Base-by-base conservation (phyloP, 768 basidiomycete species). In the Leccinellum rugosiceps region DNA sequence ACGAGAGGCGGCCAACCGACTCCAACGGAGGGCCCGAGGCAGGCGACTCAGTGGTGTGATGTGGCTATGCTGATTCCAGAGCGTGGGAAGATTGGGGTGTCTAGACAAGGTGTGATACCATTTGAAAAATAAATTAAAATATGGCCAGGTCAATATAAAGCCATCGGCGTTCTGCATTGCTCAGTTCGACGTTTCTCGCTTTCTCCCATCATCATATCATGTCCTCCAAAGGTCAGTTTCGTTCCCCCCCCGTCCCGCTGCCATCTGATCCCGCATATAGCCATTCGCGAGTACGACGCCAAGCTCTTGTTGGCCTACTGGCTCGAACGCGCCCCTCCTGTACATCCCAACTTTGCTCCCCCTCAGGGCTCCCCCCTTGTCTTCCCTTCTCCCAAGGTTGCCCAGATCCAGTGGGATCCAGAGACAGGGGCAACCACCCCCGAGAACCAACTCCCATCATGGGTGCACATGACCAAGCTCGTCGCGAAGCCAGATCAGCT, bases 401-500 rank as follows among this genome's bases (percentile, higher is more conserved):
- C 94, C n/a, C 88, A 94, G 80, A 75, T 90, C 69, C 80, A 87
- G 11, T 94, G 91, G 88, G 92, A 94, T 74, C 74, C 88, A 3
- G 81, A 74, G 45, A 87, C 90, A 7, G 80, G 79, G 51, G 66
- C 80, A 3, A 77, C 85, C 74, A 84, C 84, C 1, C 75, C 83
- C 34, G 85, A 86, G 56, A 78, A 70, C 38, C 75, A 79, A 58
- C 75, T 94, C 30, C 91, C 91, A 15, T 75, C 80, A 65, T 94
- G 92, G 92, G 88, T 94, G 34, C 86, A 84, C 77, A 84, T 80
- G 63, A 84, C 72, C 64, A 92, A 92, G 80, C 91, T 96, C 73
- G 94, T 97, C 68, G 94, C 87, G 17, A 97, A 97, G 79, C 94
- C 94, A 25, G 94, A 96, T 78, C 94, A 97, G 78, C 88, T 98